These are phyloP conservation scores for Stereocaulon alpinum DNA, from an alignment of 495 filamentous ascomycete species.

Conservation along the genomic window DNA sequence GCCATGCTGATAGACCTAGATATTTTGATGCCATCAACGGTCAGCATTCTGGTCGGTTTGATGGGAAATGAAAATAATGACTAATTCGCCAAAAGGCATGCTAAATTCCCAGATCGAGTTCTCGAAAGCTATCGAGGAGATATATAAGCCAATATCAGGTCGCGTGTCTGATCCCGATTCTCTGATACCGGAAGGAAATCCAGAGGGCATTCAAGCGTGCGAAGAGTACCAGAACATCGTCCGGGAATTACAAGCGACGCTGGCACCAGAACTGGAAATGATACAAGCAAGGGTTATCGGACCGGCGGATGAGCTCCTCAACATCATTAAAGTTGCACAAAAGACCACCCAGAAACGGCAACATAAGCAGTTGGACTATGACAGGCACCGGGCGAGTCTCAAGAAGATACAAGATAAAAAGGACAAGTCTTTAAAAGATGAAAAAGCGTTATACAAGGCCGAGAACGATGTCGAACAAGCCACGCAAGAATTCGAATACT, in stretches of 20 bases:
- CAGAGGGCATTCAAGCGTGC: slow-evolving; percentile 90
- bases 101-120: slow-evolving; percentile 96
- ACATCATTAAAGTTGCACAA: slow-evolving; percentile 88
- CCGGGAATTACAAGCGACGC: slow-evolving; percentile 74
- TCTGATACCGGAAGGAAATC: slow-evolving; percentile 68
- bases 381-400: slow-evolving; percentile 66
- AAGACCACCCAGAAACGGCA: slow-evolving; percentile 85
- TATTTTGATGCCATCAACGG: slow-evolving; percentile 95
- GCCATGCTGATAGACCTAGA: slow-evolving; percentile 23
- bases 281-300: slow-evolving; percentile 85
- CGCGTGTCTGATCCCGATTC: slow-evolving; percentile 89
- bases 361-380: slow-evolving; percentile 96
- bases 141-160: slow-evolving; percentile 97
- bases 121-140: slow-evolving; percentile 85
- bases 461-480: slow-evolving; percentile 86
- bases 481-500: slow-evolving; percentile 92
- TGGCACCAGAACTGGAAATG: slow-evolving; percentile 92
- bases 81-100: slow-evolving; percentile 53
- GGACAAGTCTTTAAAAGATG: slow-evolving; percentile 90
- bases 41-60: slow-evolving; percentile 22
- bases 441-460: slow-evolving; percentile 92
- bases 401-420: slow-evolving; percentile 98
- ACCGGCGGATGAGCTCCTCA: slow-evolving; percentile 88
- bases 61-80: slow-evolving; percentile 16
- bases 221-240: slow-evolving; percentile 94